These are phyloP conservation scores for Triticum dicoccoides DNA, from an alignment of 176 grass and related monocot genomes.

Conservation along the genomic window DNA sequence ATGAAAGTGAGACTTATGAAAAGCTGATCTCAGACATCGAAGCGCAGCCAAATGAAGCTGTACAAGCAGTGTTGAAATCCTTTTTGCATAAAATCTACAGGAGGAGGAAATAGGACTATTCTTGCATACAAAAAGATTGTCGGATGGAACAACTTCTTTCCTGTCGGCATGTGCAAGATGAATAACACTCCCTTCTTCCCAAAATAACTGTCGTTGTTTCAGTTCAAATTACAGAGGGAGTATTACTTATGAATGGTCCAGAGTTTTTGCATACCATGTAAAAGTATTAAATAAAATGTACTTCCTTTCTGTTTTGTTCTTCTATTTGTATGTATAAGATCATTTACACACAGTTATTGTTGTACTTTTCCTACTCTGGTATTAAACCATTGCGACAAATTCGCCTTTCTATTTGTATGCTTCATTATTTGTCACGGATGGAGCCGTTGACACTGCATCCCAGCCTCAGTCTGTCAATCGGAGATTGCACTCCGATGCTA, in stretches of 20 bases:
- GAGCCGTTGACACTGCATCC: background rate
- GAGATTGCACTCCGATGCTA: background rate
- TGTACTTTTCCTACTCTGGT: slow-evolving; percentile 11
- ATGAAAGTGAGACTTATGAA: slow-evolving; percentile 48
- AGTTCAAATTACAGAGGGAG: no score
- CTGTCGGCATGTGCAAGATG: background rate
- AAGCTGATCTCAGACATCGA: slow-evolving; percentile 57
- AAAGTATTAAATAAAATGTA: background rate
- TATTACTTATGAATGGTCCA: no score
- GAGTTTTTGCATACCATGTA: background rate
- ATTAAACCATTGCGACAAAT: background rate
- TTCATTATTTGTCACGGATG: background rate
- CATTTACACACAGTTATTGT: slow-evolving; percentile 12
- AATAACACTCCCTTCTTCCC: no score
- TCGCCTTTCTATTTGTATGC: background rate
- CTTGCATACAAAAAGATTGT: background rate
- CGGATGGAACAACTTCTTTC: background rate
- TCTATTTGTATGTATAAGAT: slow-evolving; percentile 28
- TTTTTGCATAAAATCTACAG: slow-evolving; percentile 71
- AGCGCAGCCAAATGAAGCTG: slow-evolving; percentile 47
- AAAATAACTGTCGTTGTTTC: no score
- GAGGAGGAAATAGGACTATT: slow-evolving; percentile 42
- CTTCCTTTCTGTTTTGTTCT: background rate
- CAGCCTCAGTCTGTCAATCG: background rate
- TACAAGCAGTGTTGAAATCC: slow-evolving; percentile 53